phyloP scores from a whole-genome alignment of 2,329 filamentous ascomycete species.

The Scopulariopsis brevicaulis region DNA sequence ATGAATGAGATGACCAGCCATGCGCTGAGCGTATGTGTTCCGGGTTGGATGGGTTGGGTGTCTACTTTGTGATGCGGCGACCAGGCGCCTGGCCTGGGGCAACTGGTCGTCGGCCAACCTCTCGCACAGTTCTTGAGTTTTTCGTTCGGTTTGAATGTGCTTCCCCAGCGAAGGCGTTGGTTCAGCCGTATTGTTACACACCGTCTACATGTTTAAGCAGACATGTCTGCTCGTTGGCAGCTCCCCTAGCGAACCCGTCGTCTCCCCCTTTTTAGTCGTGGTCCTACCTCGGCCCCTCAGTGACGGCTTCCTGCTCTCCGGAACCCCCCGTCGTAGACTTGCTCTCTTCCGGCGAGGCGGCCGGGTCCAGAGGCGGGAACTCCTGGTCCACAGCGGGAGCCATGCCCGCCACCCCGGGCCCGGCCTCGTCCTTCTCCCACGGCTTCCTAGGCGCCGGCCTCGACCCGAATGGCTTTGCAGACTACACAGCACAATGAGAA shows the following conservation, averaged over 20 bases:
- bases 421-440: constrained; percentile 57
- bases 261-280: neutral
- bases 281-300: neutral
- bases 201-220: neutral
- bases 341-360: neutral
- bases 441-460: constrained; percentile 47
- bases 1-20: neutral
- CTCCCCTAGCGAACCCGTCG: neutral
- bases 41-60: too few species aligned
- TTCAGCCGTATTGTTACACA: neutral
- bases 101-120: too few species aligned
- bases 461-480: constrained; percentile 34
- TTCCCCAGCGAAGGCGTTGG: neutral
- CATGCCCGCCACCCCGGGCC: constrained; percentile 12
- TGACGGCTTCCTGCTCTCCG: neutral
- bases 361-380: constrained; percentile 17
- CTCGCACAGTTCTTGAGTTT: too few species aligned
- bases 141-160: too few species aligned
- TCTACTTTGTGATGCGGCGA: too few species aligned
- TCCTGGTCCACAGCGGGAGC: constrained; percentile 26
- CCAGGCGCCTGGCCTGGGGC: too few species aligned
- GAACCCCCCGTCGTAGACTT: neutral
- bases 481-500: constrained; percentile 15
- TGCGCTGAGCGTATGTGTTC: neutral
- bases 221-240: neutral